These are phyloP conservation scores for Hypoxylon sp. DNA, from an alignment of 2,329 filamentous ascomycete species.

Conservation along the genomic window DNA sequence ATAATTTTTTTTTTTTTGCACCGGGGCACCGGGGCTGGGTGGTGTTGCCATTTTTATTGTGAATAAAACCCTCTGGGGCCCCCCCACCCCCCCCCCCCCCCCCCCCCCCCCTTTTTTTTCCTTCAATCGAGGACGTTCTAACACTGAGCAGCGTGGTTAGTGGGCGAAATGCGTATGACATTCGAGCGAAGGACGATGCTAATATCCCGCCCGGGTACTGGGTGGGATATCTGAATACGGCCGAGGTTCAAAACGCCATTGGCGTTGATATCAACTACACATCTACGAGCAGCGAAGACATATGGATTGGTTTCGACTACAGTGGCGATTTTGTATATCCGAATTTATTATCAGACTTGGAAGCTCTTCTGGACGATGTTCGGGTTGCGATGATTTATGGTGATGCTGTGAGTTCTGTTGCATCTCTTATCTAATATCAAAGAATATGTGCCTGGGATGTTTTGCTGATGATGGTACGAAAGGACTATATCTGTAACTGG, in stretches of 20 bases:
- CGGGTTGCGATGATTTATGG: constrained; percentile 81
- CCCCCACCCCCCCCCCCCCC: too few relatives aligned
- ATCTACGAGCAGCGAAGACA: constrained; percentile 62
- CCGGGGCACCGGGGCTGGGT: too few relatives aligned
- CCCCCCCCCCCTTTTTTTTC: neutral
- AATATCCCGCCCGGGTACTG: constrained; percentile 73
- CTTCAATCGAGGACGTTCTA: neutral
- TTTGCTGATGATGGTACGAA: constrained; percentile 24
- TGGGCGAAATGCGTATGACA: constrained; percentile 72
- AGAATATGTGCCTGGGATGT: neutral
- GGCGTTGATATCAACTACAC: constrained; percentile 68
- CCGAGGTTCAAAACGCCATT: constrained; percentile 66
- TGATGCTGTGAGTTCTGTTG: constrained; percentile 58
- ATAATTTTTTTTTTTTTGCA: too few relatives aligned
- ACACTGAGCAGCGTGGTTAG: constrained; percentile 54
- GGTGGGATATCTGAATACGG: constrained; percentile 75
- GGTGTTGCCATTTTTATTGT: too few relatives aligned
- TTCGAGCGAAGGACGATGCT: constrained; percentile 70
- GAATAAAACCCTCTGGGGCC: too few relatives aligned
- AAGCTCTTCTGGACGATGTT: constrained; percentile 73
- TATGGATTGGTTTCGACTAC: constrained; percentile 63
- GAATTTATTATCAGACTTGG: constrained; percentile 71
- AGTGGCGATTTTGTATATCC: constrained; percentile 76
- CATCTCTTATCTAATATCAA: neutral
- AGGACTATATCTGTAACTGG: constrained; percentile 77